phyloP scores from a whole-genome alignment of 257 asterid genomes.

The Parsonsia alboflavescens region DNA sequence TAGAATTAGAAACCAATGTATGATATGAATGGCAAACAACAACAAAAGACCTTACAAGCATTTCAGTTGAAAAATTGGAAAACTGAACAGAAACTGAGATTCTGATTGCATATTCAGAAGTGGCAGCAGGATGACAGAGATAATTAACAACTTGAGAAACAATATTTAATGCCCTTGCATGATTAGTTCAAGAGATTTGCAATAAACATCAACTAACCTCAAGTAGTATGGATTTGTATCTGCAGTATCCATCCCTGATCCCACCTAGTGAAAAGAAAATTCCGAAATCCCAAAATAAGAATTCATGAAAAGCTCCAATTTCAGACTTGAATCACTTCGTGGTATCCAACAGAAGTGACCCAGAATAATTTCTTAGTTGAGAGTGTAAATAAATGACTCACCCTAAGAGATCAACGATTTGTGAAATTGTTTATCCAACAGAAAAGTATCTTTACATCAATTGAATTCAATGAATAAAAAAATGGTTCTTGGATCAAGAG shows the following conservation, averaged over 20 bases:
- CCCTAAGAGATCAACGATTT: background rate
- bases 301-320: background rate
- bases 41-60: background rate
- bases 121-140: background rate
- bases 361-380: background rate
- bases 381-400: background rate
- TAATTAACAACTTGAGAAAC: background rate
- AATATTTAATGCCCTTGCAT: background rate
- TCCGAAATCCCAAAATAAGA: background rate
- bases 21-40: background rate
- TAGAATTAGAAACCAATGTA: background rate
- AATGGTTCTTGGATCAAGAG: slow-evolving; percentile 8
- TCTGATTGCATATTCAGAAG: background rate
- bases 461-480: background rate
- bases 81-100: background rate
- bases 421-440: background rate
- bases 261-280: background rate
- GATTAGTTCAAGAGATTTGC: background rate
- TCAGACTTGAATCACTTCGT: background rate
- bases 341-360: background rate
- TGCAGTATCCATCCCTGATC: background rate
- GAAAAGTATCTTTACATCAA: background rate
- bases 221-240: background rate
- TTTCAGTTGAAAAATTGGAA: background rate
- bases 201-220: background rate